Evolutionary conservation across 345 rosid species (phyloP), one percentile per base, ranked within the genome.

Genomic region (Populus ilicifolia): DNA sequence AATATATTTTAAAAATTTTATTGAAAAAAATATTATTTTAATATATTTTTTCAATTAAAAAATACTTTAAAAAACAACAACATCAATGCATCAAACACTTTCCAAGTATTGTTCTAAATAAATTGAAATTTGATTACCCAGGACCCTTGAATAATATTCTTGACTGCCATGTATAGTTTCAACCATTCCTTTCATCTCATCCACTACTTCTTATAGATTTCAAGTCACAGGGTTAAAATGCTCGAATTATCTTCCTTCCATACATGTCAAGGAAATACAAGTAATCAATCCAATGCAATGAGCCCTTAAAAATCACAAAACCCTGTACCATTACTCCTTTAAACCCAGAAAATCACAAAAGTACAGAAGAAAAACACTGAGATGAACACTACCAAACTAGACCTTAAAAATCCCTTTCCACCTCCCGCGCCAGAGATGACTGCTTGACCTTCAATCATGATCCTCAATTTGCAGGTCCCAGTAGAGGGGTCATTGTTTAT

Each of bases 391-490:
- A 78, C 20, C 23, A 43, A 27, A 27, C 63, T 61, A 77, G 65
- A 63, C 10, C 30, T 68, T 33, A 38, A 62, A 74, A 75, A 67
- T 18, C 54, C 59, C 64, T 54, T 71, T 29, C 73, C 72, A 41
- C 29, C 21, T 18, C n/a, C 69, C 0, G 13, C 72, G 23, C 21
- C 76, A 14, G 82, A 48, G 14, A 81, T 75, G 50, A 39, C 29
- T 56, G 14, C 50, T 1, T 69, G 3, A 18, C 86, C 44, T 74
- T 80, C 77, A 56, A 89, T 86, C 93, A 88, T 88, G 80, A 89
- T 82, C 81, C 84, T 82, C 62, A 87, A 91, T 76, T 80, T 87
- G 80, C 91, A 91, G 56, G 80, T 85, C 70, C 87, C 90, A 30
- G 77, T 71, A 10, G 96, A 89, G 33, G 93, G 93, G 73, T 91